Evolutionary conservation across 1,284 basidiomycete species (phyloP), one percentile per base, ranked within the genome.

Genomic region (Lentinula novae-zelandiae): DNA sequence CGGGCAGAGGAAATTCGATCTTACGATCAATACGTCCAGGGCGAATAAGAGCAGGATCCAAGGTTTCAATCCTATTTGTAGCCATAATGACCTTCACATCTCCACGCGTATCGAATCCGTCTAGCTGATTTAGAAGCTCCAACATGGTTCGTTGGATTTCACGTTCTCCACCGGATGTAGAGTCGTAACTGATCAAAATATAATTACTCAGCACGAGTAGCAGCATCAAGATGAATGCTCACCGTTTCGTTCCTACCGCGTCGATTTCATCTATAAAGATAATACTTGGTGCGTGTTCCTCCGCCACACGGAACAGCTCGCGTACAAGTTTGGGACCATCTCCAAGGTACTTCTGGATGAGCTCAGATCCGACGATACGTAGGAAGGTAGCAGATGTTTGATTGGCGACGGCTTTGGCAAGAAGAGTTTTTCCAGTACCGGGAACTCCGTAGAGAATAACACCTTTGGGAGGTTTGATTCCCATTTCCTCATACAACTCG

Each of bases 241-340:
- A 97, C 82, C 96, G 91, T 78, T 99, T 99, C 3, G 96, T 99
- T 70, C 97, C 97, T 70, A 99, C 87, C 36, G 97, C 97, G 71
- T 99, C 97, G 64, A 99, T 93, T 75, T 99, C 97, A 73, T 99
- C 97, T 72, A 99, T 99, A 75, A 99, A 99, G 42, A 99, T 94
- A 65, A 99, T 99, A 81, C 95, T 96, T 3, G 97, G 96, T 10
- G 96, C 93, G 70, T 98, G 92, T 72, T 98, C 96, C 75, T 98
- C 96, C 8, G 97, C 97, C 5, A 98, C 91, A 62, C 95, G 86
- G 84, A 99, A 99, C 46, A 98, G 80, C 70, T 99, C 96, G 62
- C 97, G 88, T 15, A 99, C 97, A 53, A 99, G 87, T 76, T 98
- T 99, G 51, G 96, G 96, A n/a, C 97, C 97, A 69, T 99, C 97